Base-by-base conservation (phyloP, 179 eudicot species). In the Vitellaria paradoxa region DNA sequence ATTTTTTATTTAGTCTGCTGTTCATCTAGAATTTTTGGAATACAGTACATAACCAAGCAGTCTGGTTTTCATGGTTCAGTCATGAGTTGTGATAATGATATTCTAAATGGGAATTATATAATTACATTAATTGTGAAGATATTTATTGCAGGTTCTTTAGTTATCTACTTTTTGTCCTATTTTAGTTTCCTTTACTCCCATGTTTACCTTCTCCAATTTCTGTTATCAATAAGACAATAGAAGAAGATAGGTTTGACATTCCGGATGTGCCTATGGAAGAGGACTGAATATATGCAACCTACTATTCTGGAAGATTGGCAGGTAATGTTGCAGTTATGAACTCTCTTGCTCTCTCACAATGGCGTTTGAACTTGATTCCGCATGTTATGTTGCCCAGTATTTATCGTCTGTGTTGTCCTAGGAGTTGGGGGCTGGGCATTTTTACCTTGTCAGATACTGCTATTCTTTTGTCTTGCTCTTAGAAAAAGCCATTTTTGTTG, bases 201-300 rank as follows among this genome's bases (percentile, higher is more conserved):
- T 74, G 76, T 73, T 73, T 73, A 91, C 97, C 90, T 12, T 78
- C 93, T 78, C 92, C 94, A 77, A 66, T 86, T 74, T 89, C 91
- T 65, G 91, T 91, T 21, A 86, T 93, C 56, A 92, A 84, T 67
- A 91, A 88, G 82, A 68, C 88, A 12, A 89, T 90, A 55, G 85
- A 87, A 73, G 98, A 94, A 81, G 97, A 95, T 77, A 89, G 97
- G 80, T 95, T 95, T 74, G 92, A 93, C 84, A 84, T 91, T 65
- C 99, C 99, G 3, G 97, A 89, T 5, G 97, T 95, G 80, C 99
- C 99, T 0, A 95, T 95, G 99, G 97, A 94, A 83, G 97, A 93
- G 81, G 93, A 92, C 80, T 94, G 76, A 81, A 65, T 52, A 56
- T 68, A 30, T 30, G 2, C 2, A 30, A 30, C 37, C 37, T 30